Evolutionary conservation across 176 grass and related monocot genomes (phyloP), one percentile per base, ranked within the genome.

Genomic region (Zoysia pacifica): DNA sequence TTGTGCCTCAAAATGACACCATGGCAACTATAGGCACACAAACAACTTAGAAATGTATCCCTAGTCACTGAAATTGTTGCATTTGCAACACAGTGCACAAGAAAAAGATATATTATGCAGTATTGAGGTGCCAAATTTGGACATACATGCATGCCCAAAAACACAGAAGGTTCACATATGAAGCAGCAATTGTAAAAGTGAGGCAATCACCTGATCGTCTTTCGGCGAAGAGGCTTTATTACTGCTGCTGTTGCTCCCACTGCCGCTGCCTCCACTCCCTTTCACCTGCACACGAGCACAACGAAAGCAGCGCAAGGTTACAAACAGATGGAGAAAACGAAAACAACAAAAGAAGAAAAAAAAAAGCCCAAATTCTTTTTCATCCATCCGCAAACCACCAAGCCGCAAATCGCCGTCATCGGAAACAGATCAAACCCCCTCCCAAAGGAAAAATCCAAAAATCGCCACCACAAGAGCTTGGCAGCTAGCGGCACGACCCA

Each of bases 151-250:
- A 81, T 15, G 4, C 35, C 36, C 48, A 36, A 72, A 72, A 71
- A 35, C 28, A 35, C 11, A 49, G 1, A 9, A 12, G 18, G 63
- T 15, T 52, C 48, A 56, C 79, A 78, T 41, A 37, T 9, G 36
- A 20, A 85, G 59, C 59, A 78, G 60, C 55, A 62, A 72, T 52
- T 16, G 13, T 67, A 78, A 14, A 71, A 28, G 28, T 82, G 38
- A 8, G 60, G 2, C 19, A 73, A 67, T 68, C 60, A 89, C 87
- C 87, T 89, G 87, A 58, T 89, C 87, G 67, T 61, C 79, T 55
- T 82, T 73, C 9, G 73, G 73, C 18, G 83, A 77, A 7, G 79
- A 78, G 41, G 83, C 73, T 73, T 89, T 89, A 62, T 82, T 82
- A 60, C 83, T 82, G 68, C 79, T 73, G 73, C 52, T 85, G 45